Evolutionary conservation across 805 yeast genomes (phyloP).

Genomic region (Yarrowia hollandica): DNA sequence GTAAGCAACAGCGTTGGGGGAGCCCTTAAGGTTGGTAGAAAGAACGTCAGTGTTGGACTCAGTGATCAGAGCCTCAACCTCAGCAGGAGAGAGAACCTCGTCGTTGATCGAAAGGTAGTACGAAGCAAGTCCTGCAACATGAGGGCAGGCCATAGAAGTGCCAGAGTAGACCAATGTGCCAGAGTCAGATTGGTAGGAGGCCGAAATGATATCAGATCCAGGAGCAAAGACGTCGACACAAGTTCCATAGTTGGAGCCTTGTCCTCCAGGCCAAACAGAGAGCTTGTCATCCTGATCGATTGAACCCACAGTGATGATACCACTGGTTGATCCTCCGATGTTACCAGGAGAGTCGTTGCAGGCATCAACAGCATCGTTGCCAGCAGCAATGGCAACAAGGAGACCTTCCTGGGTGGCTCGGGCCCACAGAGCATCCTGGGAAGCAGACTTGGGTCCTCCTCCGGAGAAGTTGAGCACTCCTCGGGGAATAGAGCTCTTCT

Average conservation of each 20-base stretch:
- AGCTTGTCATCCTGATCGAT: background rate
- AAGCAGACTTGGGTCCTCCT: constrained; percentile 89
- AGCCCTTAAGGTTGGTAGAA: background rate
- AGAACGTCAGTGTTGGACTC: constrained; percentile 3
- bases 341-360: constrained; percentile 11
- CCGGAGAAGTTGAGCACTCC: constrained; percentile 76
- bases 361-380: constrained; percentile 16
- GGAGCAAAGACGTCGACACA: constrained; percentile 98
- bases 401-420: constrained; percentile 88
- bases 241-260: constrained; percentile 51
- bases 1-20: constrained; percentile 23
- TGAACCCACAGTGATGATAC: constrained; percentile 21
- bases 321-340: background rate
- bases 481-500: constrained; percentile 45
- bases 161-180: constrained; percentile 54
- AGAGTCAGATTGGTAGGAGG: constrained; percentile 39
- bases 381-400: constrained; percentile 44
- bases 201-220: constrained; percentile 81
- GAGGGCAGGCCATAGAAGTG: constrained; percentile 98
- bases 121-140: constrained; percentile 86
- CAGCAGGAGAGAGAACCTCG: background rate
- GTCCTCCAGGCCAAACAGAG: background rate
- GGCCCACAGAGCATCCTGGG: constrained; percentile 81
- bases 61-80: constrained; percentile 15
- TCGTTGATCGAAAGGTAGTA: constrained; percentile 48